Conservation (phyloP, 2,329 filamentous ascomycete species). For the Aspergillus sergii region DNA sequence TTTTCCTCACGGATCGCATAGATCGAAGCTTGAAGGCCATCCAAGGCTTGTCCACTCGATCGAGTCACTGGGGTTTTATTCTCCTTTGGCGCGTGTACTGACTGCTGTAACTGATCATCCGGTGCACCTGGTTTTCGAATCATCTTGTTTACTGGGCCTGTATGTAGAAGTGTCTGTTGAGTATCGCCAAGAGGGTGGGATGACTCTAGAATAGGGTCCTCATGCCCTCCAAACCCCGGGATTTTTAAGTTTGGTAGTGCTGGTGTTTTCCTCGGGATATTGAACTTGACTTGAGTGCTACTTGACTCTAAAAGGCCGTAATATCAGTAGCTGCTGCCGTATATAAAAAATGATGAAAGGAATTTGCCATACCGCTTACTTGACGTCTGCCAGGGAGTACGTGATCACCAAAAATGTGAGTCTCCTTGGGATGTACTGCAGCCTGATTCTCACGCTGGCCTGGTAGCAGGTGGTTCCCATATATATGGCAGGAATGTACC, state of each 20-base stretch:
- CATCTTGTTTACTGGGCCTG: neutral
- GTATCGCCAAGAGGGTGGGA: neutral
- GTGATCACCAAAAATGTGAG: constrained; percentile 14
- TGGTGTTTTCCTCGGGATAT: neutral
- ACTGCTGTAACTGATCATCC: constrained; percentile 11
- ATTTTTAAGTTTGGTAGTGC: neutral
- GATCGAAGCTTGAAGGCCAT: constrained; percentile 15
- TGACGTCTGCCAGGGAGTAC: constrained; percentile 16
- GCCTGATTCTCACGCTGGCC: constrained; percentile 2
- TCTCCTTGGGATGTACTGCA: neutral
- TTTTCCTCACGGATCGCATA: constrained; percentile 8
- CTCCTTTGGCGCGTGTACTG: constrained; percentile 18
- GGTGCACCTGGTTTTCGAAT: neutral
- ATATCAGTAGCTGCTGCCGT: neutral
- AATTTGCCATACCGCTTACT: neutral
- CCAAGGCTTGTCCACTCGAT: neutral
- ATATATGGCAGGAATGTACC: constrained; percentile 2
- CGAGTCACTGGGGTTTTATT: neutral
- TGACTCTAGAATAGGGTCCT: neutral
- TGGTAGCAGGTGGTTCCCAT: constrained; percentile 15
- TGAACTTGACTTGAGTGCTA: neutral
- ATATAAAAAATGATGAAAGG: neutral
- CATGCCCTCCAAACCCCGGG: neutral
- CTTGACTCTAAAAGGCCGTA: neutral
- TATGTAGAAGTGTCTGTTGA: neutral